Conservation (phyloP, 2,329 filamentous ascomycete genomes). For the Paecilomyces sp. region DNA sequence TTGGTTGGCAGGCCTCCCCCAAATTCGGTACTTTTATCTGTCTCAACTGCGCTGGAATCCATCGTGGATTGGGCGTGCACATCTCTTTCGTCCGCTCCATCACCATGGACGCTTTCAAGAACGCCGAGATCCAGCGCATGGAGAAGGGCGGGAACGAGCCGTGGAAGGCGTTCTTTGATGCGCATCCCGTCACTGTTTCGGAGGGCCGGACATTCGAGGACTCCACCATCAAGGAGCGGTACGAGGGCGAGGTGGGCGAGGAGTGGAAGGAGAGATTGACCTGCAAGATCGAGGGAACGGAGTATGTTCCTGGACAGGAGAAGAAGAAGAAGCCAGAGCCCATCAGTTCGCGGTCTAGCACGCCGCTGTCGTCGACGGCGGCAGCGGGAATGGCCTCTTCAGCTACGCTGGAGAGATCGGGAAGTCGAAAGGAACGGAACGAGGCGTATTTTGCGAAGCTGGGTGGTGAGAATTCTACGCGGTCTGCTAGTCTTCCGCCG, state of each 20-base stretch:
- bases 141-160: slow-evolving; percentile 80
- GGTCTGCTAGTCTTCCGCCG: slow-evolving; percentile 69
- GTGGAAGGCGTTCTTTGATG: slow-evolving; percentile 83
- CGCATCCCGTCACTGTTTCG: slow-evolving; percentile 59
- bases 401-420: slow-evolving; percentile 15
- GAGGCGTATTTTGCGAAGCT: slow-evolving; percentile 86
- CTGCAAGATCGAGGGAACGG: slow-evolving; percentile 78
- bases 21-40: slow-evolving; percentile 99
- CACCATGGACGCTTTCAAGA: slow-evolving; percentile 98
- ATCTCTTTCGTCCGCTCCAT: slow-evolving; percentile 97
- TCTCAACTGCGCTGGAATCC: slow-evolving; percentile 87
- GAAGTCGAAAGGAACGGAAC: slow-evolving; percentile 55
- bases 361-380: slow-evolving; percentile 13
- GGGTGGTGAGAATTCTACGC: slow-evolving; percentile 71
- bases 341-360: slow-evolving; percentile 16
- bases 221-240: slow-evolving; percentile 82
- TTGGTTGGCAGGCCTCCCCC: slow-evolving; percentile 56
- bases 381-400: slow-evolving; percentile 14
- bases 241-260: slow-evolving; percentile 82
- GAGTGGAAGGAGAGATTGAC: slow-evolving; percentile 89
- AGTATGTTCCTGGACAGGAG: slow-evolving; percentile 67
- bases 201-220: slow-evolving; percentile 71
- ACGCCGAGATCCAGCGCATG: slow-evolving; percentile 88
- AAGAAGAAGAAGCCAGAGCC: slow-evolving; percentile 43
- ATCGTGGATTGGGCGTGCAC: slow-evolving; percentile 91